Evolutionary conservation across 2,329 filamentous ascomycete species (phyloP).

Genomic region (Nigrospora sphaerica): DNA sequence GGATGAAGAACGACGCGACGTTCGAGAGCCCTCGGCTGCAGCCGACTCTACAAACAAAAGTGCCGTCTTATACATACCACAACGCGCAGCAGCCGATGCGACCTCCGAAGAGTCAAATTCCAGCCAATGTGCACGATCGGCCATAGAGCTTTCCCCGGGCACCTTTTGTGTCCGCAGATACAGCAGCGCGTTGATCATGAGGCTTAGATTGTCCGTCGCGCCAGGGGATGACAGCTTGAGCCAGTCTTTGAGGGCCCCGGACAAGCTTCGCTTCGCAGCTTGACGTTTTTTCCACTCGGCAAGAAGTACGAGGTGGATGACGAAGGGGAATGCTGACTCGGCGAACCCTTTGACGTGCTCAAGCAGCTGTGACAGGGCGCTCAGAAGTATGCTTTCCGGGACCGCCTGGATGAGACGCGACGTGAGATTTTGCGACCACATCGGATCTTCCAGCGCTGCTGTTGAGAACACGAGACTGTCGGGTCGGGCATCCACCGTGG

Average conservation of each 20-base stretch:
- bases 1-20: slow-evolving; percentile 61
- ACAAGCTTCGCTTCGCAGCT: slow-evolving; percentile 54
- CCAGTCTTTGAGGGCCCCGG: slow-evolving; percentile 57
- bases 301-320: slow-evolving; percentile 74
- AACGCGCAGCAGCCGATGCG: slow-evolving; percentile 64
- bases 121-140: slow-evolving; percentile 77
- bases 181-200: slow-evolving; percentile 72
- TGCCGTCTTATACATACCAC: slow-evolving; percentile 81
- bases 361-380: slow-evolving; percentile 60
- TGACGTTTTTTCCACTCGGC: slow-evolving; percentile 58
- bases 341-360: slow-evolving; percentile 62
- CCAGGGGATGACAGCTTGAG: slow-evolving; percentile 40
- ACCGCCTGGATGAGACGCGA: slow-evolving; percentile 54
- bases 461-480: slow-evolving; percentile 26
- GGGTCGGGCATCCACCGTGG: slow-evolving; percentile 12
- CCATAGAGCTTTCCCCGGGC: slow-evolving; percentile 69
- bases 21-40: slow-evolving; percentile 34
- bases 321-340: slow-evolving; percentile 68
- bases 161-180: slow-evolving; percentile 80
- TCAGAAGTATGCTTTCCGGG: slow-evolving; percentile 59
- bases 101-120: slow-evolving; percentile 69
- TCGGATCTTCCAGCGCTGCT: slow-evolving; percentile 33
- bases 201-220: slow-evolving; percentile 56
- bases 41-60: slow-evolving; percentile 75
- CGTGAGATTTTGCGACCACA: slow-evolving; percentile 58